A percentile compares a stretch with the other conserved stretches of the same genome.
These are phyloP conservation scores for Pyricularia sp. DNA, from an alignment of 2,329 filamentous ascomycete species.

Conservation along the genomic window DNA sequence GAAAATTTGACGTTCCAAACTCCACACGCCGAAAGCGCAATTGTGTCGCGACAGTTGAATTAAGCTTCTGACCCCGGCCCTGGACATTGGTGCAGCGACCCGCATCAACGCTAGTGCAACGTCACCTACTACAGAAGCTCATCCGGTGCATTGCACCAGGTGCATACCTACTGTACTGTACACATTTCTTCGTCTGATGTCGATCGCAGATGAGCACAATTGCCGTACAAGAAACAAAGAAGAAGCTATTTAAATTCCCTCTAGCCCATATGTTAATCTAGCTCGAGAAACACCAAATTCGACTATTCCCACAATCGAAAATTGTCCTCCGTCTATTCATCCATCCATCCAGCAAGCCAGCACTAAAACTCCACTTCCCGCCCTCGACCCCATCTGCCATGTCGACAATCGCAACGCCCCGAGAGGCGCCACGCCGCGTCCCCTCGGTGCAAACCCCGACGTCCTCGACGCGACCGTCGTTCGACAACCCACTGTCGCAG, in stretches of 20 bases:
- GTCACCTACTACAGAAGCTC: not conserved
- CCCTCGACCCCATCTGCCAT: conserved; percentile 22
- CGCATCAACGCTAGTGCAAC: not conserved
- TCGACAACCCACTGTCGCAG: conserved; percentile 51
- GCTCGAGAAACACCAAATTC: not conserved
- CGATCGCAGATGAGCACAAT: too few species aligned
- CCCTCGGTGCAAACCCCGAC: conserved; percentile 48
- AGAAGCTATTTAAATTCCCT: not conserved
- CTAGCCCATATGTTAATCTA: not conserved
- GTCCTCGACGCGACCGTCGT: conserved; percentile 62
- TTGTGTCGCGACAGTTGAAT: not conserved
- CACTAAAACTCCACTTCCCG: not conserved
- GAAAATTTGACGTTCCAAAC: not conserved
- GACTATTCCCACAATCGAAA: not conserved
- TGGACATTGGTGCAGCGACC: not conserved
- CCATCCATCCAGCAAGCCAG: too few species aligned
- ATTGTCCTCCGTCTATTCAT: not conserved
- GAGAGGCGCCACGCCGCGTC: conserved; percentile 46
- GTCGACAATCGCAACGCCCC: conserved; percentile 53
- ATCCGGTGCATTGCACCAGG: not conserved
- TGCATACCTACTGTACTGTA: not conserved
- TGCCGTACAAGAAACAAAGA: not conserved
- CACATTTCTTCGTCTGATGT: not conserved
- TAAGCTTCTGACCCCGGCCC: not conserved
- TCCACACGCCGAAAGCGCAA: not conserved